A percentile compares a stretch with the other conserved stretches of the same genome.
Conservation (phyloP, 129 eudicot genomes). For the Ambrosia artemisiifolia region DNA sequence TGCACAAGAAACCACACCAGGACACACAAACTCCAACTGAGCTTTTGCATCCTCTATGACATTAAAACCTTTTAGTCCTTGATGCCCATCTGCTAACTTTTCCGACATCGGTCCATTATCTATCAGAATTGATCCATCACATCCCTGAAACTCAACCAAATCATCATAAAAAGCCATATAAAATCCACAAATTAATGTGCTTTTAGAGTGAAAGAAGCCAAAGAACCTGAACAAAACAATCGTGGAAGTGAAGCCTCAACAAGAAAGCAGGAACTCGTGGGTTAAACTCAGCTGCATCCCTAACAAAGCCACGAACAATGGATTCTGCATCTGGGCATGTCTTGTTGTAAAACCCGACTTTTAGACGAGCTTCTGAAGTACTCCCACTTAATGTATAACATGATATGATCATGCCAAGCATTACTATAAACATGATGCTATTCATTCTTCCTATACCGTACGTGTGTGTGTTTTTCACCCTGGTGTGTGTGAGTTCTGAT, state of each 20-base stretch:
- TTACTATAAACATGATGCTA: slow-evolving; percentile 8
- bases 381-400: slow-evolving; percentile 19
- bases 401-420: slow-evolving; percentile 15
- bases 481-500: slow-evolving; percentile 6
- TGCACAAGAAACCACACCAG: slow-evolving; percentile 79
- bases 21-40: slow-evolving; percentile 53
- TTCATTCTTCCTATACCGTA: slow-evolving; percentile 22
- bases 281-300: slow-evolving; percentile 33
- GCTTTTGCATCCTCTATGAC: slow-evolving; percentile 57
- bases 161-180: neutral
- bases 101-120: slow-evolving; percentile 52
- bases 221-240: slow-evolving; percentile 70
- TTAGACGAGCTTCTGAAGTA: slow-evolving; percentile 40
- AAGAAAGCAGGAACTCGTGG: slow-evolving; percentile 42
- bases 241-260: slow-evolving; percentile 81
- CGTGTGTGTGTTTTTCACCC: slow-evolving; percentile 10
- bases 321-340: slow-evolving; percentile 70
- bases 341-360: slow-evolving; percentile 54
- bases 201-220: neutral
- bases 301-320: slow-evolving; percentile 47
- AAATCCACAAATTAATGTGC: neutral
- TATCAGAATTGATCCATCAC: slow-evolving; percentile 83
- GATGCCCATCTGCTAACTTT: slow-evolving; percentile 57
- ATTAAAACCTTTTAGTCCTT: slow-evolving; percentile 67
- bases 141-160: slow-evolving; percentile 47